A percentile compares a stretch with the other conserved stretches of the same genome.
phyloP scores from a whole-genome alignment of 441 rosid species.

The Arabidopsis lyrata region DNA sequence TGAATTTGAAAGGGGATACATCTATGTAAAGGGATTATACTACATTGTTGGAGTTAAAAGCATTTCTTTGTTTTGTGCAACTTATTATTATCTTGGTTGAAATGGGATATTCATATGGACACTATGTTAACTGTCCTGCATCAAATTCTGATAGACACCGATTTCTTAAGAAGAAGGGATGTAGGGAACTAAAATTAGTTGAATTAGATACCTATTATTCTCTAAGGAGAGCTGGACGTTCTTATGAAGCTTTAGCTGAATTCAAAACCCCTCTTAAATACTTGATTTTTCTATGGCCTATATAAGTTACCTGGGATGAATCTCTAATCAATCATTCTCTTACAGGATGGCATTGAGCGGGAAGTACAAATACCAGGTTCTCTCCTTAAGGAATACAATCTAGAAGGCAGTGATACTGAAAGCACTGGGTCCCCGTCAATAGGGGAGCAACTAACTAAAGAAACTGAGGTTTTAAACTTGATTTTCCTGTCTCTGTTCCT shows the following conservation, averaged over 20 bases:
- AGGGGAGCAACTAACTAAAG: slow-evolving; percentile 46
- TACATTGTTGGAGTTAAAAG: not conserved
- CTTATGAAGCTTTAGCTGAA: slow-evolving; percentile 16
- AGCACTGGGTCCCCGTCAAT: slow-evolving; percentile 41
- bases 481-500: slow-evolving; percentile 24
- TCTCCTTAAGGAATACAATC: slow-evolving; percentile 82
- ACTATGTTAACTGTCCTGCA: not conserved
- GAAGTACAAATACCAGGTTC: slow-evolving; percentile 51
- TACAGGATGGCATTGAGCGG: slow-evolving; percentile 52
- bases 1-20: not conserved
- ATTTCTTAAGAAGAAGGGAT: not conserved
- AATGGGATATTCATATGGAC: not conserved
- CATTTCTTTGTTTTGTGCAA: slow-evolving; percentile 17
- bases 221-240: slow-evolving; percentile 15
- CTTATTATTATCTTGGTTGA: slow-evolving; percentile 7
- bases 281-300: slow-evolving; percentile 4
- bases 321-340: slow-evolving; percentile 35
- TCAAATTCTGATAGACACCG: slow-evolving; percentile 10
- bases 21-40: not conserved
- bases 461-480: slow-evolving; percentile 54
- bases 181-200: slow-evolving; percentile 19
- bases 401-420: slow-evolving; percentile 56
- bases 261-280: slow-evolving; percentile 4
- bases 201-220: not conserved
- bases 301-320: slow-evolving; percentile 16